These are phyloP conservation scores for Curvularia eragrostidis DNA, from an alignment of 2,329 filamentous ascomycete genomes.

Conservation along the genomic window DNA sequence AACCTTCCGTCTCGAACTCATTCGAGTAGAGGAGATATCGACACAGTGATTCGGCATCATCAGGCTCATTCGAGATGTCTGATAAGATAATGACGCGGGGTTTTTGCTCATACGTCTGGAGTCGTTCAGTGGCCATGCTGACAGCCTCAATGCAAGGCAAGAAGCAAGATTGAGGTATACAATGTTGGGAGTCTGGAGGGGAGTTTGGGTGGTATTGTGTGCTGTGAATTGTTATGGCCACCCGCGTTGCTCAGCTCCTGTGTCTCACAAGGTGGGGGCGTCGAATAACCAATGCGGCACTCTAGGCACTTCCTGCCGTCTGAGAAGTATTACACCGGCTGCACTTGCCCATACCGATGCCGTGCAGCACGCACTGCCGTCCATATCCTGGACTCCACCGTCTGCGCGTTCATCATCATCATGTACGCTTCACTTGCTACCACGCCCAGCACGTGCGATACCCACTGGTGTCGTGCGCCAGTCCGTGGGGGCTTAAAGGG, in stretches of 20 bases:
- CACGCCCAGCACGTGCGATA: background rate
- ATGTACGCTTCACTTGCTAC: background rate
- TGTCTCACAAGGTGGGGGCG: conserved; percentile 27
- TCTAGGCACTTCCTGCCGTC: conserved; percentile 28
- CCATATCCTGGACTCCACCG: background rate
- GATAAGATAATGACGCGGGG: conserved; percentile 51
- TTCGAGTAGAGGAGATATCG: conserved; percentile 50
- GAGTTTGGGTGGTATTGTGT: conserved; percentile 15
- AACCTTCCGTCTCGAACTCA: conserved; percentile 49
- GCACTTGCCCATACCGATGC: conserved; percentile 15
- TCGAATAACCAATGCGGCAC: conserved; percentile 19
- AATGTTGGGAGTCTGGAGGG: background rate
- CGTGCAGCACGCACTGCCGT: background rate
- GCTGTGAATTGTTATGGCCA: conserved; percentile 22
- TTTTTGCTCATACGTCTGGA: conserved; percentile 42
- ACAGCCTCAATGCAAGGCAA: background rate
- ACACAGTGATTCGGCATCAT: conserved; percentile 49
- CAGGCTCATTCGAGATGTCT: conserved; percentile 51
- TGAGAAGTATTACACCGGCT: conserved; percentile 22
- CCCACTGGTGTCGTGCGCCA: conserved; percentile 1
- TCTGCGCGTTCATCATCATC: background rate
- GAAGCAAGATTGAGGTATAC: background rate
- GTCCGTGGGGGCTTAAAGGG: conserved; percentile 1
- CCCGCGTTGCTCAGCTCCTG: conserved; percentile 25
- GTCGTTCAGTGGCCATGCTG: conserved; percentile 35